A percentile compares a stretch with the other conserved stretches of the same genome.
These are phyloP conservation scores for Cylindricascospora bacillispora DNA, from an alignment of 1,139 yeast genomes.

Conservation along the genomic window DNA sequence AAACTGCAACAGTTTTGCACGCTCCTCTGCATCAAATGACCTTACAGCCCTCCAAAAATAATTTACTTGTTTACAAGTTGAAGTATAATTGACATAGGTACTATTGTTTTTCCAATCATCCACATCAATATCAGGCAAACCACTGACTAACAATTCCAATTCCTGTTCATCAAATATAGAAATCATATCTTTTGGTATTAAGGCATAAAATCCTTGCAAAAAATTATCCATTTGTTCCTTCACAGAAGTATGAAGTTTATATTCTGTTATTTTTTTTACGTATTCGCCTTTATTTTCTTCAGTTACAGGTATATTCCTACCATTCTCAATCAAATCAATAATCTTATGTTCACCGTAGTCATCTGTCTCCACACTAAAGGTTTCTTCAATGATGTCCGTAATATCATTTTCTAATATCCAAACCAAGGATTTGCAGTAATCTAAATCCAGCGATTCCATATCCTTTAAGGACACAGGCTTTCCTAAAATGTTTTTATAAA, in stretches of 20 bases:
- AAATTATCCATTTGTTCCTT: slow-evolving; percentile 82
- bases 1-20: slow-evolving; percentile 88
- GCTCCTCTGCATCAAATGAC: slow-evolving; percentile 85
- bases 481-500: slow-evolving; percentile 77
- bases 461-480: slow-evolving; percentile 77
- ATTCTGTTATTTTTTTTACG: slow-evolving; percentile 76
- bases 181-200: slow-evolving; percentile 77
- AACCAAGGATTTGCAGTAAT: slow-evolving; percentile 77
- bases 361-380: slow-evolving; percentile 85
- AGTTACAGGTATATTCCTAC: slow-evolving; percentile 75
- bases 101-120: slow-evolving; percentile 92
- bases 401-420: slow-evolving; percentile 98
- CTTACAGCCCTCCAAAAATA: slow-evolving; percentile 99
- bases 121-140: slow-evolving; percentile 91
- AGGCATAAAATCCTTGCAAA: slow-evolving; percentile 78
- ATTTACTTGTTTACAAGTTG: slow-evolving; percentile 77
- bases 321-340: slow-evolving; percentile 70
- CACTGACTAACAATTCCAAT: slow-evolving; percentile 80
- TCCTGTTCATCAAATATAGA: slow-evolving; percentile 93
- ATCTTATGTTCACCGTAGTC: slow-evolving; percentile 85
- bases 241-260: slow-evolving; percentile 71
- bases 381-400: slow-evolving; percentile 93
- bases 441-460: slow-evolving; percentile 89
- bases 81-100: slow-evolving; percentile 68
- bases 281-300: slow-evolving; percentile 87